Evolutionary conservation across 345 rosid genomes (phyloP).

Genomic region (Sonneratia caseolaris): DNA sequence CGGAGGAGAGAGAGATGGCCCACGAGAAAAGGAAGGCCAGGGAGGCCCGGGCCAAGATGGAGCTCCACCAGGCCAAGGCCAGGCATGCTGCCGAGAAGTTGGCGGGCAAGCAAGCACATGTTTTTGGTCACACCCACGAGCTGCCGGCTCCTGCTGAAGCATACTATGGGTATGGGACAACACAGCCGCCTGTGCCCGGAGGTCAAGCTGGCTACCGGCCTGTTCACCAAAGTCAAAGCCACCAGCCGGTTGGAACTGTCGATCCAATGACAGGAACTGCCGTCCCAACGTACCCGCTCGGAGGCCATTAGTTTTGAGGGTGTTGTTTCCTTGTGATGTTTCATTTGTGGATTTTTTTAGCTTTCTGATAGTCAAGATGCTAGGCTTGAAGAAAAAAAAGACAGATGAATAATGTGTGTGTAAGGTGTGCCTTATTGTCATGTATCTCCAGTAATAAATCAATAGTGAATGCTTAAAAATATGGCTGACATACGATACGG

Average conservation of each 20-base stretch:
- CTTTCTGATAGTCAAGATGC: too few species aligned
- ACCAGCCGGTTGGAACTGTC: background rate
- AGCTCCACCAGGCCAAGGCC: conserved; percentile 60
- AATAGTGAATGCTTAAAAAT: too few species aligned
- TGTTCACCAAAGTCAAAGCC: background rate
- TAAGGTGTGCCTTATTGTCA: too few species aligned
- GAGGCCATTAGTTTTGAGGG: conserved; percentile 5
- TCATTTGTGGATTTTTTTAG: too few species aligned
- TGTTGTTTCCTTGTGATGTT: too few species aligned
- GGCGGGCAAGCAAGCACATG: conserved; percentile 17
- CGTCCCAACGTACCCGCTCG: conserved; percentile 16
- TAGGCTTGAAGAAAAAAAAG: too few species aligned
- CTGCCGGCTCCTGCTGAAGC: background rate
- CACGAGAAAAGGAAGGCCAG: conserved; percentile 44
- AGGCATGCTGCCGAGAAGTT: conserved; percentile 38
- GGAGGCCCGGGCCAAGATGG: conserved; percentile 62
- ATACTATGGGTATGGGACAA: background rate
- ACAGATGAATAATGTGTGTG: too few species aligned
- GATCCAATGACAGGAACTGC: conserved; percentile 12
- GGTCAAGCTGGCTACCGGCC: background rate
- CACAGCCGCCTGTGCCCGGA: conserved; percentile 3
- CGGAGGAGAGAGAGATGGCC: conserved; percentile 49
- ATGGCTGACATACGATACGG: too few species aligned
- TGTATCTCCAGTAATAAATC: too few species aligned
- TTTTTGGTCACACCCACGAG: conserved; percentile 2